Evolutionary conservation across 345 rosid genomes (phyloP).

Genomic region (Eucalyptus erythrocorys): DNA sequence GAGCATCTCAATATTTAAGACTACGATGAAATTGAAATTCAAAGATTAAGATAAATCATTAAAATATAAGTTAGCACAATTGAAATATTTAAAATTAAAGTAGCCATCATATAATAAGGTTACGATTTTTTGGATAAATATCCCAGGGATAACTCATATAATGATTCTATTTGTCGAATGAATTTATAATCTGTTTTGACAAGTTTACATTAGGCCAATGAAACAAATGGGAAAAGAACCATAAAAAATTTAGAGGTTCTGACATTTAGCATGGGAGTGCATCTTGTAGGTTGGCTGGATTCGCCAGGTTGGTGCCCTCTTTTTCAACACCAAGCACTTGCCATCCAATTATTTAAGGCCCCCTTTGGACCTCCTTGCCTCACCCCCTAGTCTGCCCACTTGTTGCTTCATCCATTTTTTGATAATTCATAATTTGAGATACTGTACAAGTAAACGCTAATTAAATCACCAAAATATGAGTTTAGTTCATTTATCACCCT

Average conservation of each 20-base stretch:
- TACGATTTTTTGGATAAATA: too few relatives aligned
- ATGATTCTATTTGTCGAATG: too few relatives aligned
- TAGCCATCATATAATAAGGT: too few relatives aligned
- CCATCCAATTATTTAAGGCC: background rate
- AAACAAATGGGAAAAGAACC: background rate
- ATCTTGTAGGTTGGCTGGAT: background rate
- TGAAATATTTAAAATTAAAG: too few relatives aligned
- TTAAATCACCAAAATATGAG: background rate
- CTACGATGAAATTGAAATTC: too few relatives aligned
- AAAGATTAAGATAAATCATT: too few relatives aligned
- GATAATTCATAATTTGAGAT: background rate
- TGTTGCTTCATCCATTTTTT: background rate
- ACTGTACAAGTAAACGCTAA: background rate
- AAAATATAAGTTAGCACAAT: too few relatives aligned
- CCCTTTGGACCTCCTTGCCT: background rate
- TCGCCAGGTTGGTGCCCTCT: background rate
- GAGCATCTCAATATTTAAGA: background rate
- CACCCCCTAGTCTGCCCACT: constrained; percentile 6
- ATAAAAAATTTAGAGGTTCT: background rate
- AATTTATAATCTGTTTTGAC: too few relatives aligned
- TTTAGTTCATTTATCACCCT: background rate
- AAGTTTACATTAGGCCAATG: too few relatives aligned
- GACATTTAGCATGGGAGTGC: background rate
- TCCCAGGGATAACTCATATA: too few relatives aligned
- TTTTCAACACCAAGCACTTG: background rate